Base-by-base conservation (phyloP, 164 flowering plant genomes). In the Sextonia rubra region DNA sequence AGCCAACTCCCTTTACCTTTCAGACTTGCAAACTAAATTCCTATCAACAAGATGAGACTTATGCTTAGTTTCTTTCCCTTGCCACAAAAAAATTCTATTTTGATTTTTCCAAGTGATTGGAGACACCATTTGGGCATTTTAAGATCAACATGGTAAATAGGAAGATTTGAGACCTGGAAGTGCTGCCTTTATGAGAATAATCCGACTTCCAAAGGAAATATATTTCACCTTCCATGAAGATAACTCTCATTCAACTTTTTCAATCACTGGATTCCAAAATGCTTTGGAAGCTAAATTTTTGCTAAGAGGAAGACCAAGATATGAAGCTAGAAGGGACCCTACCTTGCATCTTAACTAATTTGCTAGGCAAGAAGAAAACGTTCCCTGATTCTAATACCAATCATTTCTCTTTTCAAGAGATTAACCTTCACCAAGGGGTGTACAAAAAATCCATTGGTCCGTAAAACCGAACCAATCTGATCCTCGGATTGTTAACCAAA, bases 101-200 rank as follows among this genome's bases (percentile, higher is more conserved):
- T 29, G 24, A 64, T 64, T 24, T 24, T n/a, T 64, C 32, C 24
- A 64, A 29, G 37, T 25, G 25, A 14, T 15, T 64, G 25, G 18
- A 29, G 7, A 24, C 17, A 8, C 7, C 17, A 20, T 25, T 8
- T 14, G 66, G 37, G 25, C 37, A 64, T 24, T 24, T n/a, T 12
- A 20, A 64, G 18, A 64, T 2, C 2, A 29, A 64, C 66, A 64
- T 20, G 15, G 66, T 24, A 64, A 14, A 64, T 7, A 4, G 27
- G 66, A 17, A 64, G 17, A 64, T 64, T 64, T 20, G 66, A 64
- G 25, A n/a, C n/a, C n/a, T n/a, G n/a, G n/a, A n/a, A 64, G 66
- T 22, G 20, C 2, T 9, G 66, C 37, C 66, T 64, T n/a, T n/a
- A n/a, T 63, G 32, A n/a, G 66, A 27, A 26, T 63, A 24, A 27